phyloP scores from a whole-genome alignment of 2,329 filamentous ascomycete species.

The Gnomoniopsis smithogilvyi region DNA sequence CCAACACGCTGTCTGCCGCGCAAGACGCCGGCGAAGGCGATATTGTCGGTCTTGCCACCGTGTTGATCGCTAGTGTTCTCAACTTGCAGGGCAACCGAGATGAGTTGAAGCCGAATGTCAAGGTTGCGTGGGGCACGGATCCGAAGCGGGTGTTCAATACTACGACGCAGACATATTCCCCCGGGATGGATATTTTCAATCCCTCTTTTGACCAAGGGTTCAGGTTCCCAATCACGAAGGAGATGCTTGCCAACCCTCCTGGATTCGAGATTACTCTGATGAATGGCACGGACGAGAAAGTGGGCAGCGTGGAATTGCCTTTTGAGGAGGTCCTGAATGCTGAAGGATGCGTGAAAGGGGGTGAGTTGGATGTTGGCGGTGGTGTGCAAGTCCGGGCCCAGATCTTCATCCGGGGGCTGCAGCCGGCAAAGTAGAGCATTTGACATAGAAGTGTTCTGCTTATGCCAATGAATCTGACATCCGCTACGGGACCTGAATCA shows the following conservation, averaged over 20 bases:
- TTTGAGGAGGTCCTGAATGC: conserved; percentile 32
- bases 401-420: conserved; percentile 31
- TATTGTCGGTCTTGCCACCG: conserved; percentile 37
- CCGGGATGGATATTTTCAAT: conserved; percentile 45
- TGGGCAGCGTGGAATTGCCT: conserved; percentile 31
- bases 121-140: conserved; percentile 35
- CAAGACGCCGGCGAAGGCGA: conserved; percentile 25
- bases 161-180: conserved; percentile 37
- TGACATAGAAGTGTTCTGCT: not conserved
- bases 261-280: conserved; percentile 32
- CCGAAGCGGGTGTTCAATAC: conserved; percentile 36
- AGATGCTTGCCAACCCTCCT: conserved; percentile 24
- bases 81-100: conserved; percentile 40
- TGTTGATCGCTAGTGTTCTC: conserved; percentile 39
- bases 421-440: conserved; percentile 14
- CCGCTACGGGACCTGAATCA: not conserved
- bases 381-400: conserved; percentile 33
- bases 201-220: conserved; percentile 44
- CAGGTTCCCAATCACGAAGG: conserved; percentile 35
- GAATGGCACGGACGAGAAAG: conserved; percentile 30
- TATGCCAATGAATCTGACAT: not conserved
- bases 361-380: conserved; percentile 32
- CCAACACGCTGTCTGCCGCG: conserved; percentile 25
- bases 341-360: conserved; percentile 28
- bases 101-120: conserved; percentile 42